Percentiles rank a stretch among this genome's conserved stretches.
Evolutionary conservation across 352 stramenopile species (phyloP).

Genomic region (Phytophthora pini): DNA sequence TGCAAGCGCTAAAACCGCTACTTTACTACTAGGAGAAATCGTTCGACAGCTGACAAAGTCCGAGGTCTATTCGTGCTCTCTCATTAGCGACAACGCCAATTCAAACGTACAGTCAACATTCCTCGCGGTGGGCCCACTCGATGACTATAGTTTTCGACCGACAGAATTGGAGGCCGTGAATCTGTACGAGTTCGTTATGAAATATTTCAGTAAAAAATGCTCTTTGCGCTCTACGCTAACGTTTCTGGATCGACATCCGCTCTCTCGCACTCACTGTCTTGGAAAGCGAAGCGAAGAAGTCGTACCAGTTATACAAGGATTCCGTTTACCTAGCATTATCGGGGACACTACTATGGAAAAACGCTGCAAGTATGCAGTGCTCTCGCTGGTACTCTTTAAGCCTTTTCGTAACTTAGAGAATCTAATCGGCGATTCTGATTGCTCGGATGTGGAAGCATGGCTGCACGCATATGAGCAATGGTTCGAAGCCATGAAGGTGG

Average conservation of each 20-base stretch:
- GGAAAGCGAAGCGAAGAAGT: neutral
- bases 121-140: neutral
- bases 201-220: neutral
- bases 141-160: neutral
- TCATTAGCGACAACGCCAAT: neutral
- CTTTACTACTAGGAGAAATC: slow-evolving; percentile 1
- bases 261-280: neutral
- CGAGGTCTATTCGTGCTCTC: neutral
- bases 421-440: neutral
- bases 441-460: neutral
- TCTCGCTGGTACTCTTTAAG: neutral
- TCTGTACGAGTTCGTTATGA: neutral
- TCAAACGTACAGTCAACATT: neutral
- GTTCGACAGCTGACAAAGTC: neutral
- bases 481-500: no score
- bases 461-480: neutral
- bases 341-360: neutral
- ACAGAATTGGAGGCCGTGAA: neutral
- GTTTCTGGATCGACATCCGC: neutral
- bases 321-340: neutral
- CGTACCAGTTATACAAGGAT: neutral
- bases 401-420: neutral
- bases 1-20: neutral
- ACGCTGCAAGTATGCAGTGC: neutral
- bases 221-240: neutral